Evolutionary conservation across 2,329 filamentous ascomycete genomes (phyloP), one percentile per base, ranked within the genome.

Genomic region (Trichoderma aggressivum): DNA sequence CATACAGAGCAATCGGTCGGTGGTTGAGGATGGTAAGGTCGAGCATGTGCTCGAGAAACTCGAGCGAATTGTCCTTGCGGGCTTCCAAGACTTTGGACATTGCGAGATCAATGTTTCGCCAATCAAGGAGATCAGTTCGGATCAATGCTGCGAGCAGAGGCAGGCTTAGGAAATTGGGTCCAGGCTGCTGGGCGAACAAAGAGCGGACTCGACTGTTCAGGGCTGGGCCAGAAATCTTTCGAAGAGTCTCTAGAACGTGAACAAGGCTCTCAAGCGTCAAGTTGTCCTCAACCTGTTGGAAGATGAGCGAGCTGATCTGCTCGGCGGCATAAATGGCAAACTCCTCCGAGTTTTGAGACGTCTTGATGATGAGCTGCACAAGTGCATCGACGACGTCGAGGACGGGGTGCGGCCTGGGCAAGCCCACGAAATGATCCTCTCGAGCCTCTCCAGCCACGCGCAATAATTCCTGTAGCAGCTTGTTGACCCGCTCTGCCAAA

Each of bases 11-110:
- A 50, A 91, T 88, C 0, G 94, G 93, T 58, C 90, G 89, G 61
- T 94, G 92, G 75, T 89, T 92, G 63, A 97, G 87, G 10, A 98
- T 83, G 0, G 94, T 88, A 56, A 93, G 88, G 74, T 96, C 92
- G 74, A 97, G 85, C 56, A 98, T 85, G 56, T 90, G 90, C 65
- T 91, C 89, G n/a, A 98, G 86, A 78, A 97, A 92, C 70, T 94
- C 89, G 3, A 98, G 82, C 2, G 92, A 93, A 26, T 87, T 87
- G 8, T 90, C 86, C 73, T 94, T 93, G 71, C 90, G 89, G 70
- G 91, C 86, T 70, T 89, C 84, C 24, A 98, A 85, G 2, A 92
- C 89, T 78, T 91, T 91, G 8, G 93, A 89, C 75, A 94, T 87
- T 65, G 92, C 90, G 26, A 88, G 85, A 76, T 94, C 92, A 63